Conservation (phyloP, 1,284 basidiomycete genomes). For the Ganoderma leucocontextum region DNA sequence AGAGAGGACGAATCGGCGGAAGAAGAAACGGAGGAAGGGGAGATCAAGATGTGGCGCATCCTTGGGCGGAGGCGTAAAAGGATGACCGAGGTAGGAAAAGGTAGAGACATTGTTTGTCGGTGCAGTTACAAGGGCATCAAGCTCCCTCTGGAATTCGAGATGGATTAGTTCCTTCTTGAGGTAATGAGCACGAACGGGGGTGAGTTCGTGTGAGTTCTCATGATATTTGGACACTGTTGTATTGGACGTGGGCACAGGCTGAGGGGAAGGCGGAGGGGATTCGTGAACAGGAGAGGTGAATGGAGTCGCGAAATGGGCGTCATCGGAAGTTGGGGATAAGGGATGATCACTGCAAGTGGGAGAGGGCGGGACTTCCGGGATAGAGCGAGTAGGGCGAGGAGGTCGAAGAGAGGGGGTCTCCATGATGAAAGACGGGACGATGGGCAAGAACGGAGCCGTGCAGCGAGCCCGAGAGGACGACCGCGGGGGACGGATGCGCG, state of each 20-base stretch:
- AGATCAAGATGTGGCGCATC: conserved; percentile 73
- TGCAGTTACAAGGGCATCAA: conserved; percentile 72
- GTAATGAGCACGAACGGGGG: conserved; percentile 45
- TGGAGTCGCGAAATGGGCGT: conserved; percentile 38
- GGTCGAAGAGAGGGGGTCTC: conserved; percentile 31
- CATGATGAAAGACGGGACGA: conserved; percentile 29
- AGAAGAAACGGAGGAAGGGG: conserved; percentile 88
- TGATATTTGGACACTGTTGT: not conserved
- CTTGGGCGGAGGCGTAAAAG: conserved; percentile 79
- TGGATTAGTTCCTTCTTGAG: conserved; percentile 59
- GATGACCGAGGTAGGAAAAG: conserved; percentile 86
- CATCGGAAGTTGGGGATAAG: conserved; percentile 32
- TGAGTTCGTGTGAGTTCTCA: conserved; percentile 33
- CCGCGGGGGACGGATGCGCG: conserved; percentile 10
- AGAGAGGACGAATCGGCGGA: conserved; percentile 89
- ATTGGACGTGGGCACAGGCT: not conserved
- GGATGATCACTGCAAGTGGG: conserved; percentile 23
- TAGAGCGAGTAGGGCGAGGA: conserved; percentile 30
- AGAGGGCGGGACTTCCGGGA: conserved; percentile 28
- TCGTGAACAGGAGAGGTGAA: conserved; percentile 28
- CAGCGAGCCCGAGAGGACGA: not conserved
- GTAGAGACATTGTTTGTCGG: conserved; percentile 69
- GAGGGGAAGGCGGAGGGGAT: conserved; percentile 15
- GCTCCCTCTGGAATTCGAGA: conserved; percentile 83
- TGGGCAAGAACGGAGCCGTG: conserved; percentile 17